Conservation (phyloP, 164 flowering plant species). For the Umbilicus rupestris region DNA sequence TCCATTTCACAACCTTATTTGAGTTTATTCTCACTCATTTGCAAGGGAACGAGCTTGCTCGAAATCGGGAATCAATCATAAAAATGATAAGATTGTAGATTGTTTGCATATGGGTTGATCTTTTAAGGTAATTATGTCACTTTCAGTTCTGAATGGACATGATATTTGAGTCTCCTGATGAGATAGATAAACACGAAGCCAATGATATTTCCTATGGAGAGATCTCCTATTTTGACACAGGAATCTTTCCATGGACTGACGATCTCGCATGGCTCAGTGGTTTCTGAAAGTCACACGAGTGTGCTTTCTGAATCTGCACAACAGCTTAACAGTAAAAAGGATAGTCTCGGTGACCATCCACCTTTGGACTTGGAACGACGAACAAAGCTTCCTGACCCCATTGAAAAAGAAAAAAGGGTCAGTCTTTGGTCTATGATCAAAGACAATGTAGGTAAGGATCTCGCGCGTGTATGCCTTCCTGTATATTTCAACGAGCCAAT, state of each 20-base stretch:
- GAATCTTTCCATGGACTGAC: constrained; percentile 49
- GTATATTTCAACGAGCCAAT: constrained; percentile 94
- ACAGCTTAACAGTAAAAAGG: constrained; percentile 15
- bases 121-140: background rate
- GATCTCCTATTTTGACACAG: constrained; percentile 46
- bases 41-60: no score
- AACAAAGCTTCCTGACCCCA: constrained; percentile 66
- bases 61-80: no score
- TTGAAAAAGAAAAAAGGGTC: constrained; percentile 84
- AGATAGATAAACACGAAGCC: constrained; percentile 72
- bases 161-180: constrained; percentile 67
- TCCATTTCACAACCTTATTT: no score
- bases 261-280: constrained; percentile 15
- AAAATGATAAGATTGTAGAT: background rate
- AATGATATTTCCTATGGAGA: constrained; percentile 78
- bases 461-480: constrained; percentile 82
- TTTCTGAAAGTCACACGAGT: constrained; percentile 12
- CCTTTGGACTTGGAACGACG: constrained; percentile 47
- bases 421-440: constrained; percentile 95
- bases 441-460: constrained; percentile 92
- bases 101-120: background rate
- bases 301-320: constrained; percentile 15
- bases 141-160: constrained; percentile 9
- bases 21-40: no score
- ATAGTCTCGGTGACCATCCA: constrained; percentile 18